Evolutionary conservation across 2,329 filamentous ascomycete genomes (phyloP), one percentile per base, ranked within the genome.

Genomic region (Cladophialophora exuberans): DNA sequence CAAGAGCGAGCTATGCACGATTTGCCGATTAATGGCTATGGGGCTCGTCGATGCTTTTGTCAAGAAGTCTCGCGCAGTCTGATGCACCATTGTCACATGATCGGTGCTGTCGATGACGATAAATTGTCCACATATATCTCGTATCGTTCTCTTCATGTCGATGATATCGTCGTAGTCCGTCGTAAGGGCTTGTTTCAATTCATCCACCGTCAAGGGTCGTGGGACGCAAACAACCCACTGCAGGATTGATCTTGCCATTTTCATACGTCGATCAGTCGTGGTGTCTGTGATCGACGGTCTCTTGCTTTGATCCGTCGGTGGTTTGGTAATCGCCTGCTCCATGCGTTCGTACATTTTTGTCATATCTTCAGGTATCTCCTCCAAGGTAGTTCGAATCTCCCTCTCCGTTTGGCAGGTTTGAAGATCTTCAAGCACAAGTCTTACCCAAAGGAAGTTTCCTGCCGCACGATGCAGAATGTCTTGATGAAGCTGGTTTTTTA

Each of bases 251-350:
- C 44, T 36, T 47, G 56, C n/a, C 59, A 64, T 36, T 63, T 20
- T 13, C 17, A 44, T n/a, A 18, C 38, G 33, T 30, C 28, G 13
- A 11, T 38, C 44, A 20, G 46, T 54, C 33, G 52, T 3, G 39
- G 39, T 20, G 31, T 52, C 23, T 13, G 23, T 44, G 31, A 57
- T 54, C 7, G 38, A 2, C 11, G 42, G 47, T 10, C 62, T 57
- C 66, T 69, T 70, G 4, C 63, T 60, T 38, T 63, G n/a, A 51
- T 70, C 70, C 44, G 69, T 52, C n/a, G n/a, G n/a, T n/a, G n/a
- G n/a, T 36, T 52, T 23, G 20, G 23, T 44, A 30, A 57, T 54
- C 7, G 38, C 4, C 11, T 42, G 47, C 10, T 62, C 59, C 66
- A 70, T 70, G 4, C 63, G 61, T 38, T 63, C 15, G 52, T 70